Evolutionary conservation across 805 yeast genomes (phyloP), one percentile per base, ranked within the genome.

Genomic region (Metschnikowia proteae): DNA sequence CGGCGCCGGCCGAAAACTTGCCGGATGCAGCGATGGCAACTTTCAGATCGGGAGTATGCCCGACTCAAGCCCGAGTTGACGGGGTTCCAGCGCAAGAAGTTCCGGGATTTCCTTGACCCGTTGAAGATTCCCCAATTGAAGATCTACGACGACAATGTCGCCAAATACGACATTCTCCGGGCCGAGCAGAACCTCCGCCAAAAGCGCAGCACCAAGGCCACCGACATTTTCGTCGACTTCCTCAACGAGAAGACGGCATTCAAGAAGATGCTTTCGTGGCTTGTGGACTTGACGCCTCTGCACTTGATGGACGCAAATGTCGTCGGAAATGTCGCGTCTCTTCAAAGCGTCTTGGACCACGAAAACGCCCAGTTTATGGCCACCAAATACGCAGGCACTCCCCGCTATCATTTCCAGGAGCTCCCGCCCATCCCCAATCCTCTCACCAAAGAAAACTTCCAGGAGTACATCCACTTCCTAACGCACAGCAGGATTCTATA

Each of bases 401-500:
- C 64, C 13, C 54, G 58, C 23, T 60, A 53, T 29, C 52, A 52
- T 35, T 69, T 64, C 47, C 55, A 54, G 10, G 73, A 68, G 46
- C 34, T 71, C 1, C 75, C 76, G 3, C 63, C 65, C 3, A 52
- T 68, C 5, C 71, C 74, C 2, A 29, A 40, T 2, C 63, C 62
- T 0, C 50, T 68, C 35, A 60, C 68, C 0, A 42, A 41, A 22
- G 63, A 62, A n/a, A 49, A 53, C 10, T 73, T 73, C 47, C 60
- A 62, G 31, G 53, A 68, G 38, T 73, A 68, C 46, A 67, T 73
- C 27, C 66, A 70, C 51, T 58, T 58, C 37, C 52, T 73, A 17
- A 69, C 75, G 1, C 75, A 72, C 48, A 53, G 60, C 55, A 60
- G 54, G 36, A 53, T 65, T n/a, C 57, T 59, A 8, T 73, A 67